phyloP scores from a whole-genome alignment of 441 rosid genomes.

The Erysimum pusillum region DNA sequence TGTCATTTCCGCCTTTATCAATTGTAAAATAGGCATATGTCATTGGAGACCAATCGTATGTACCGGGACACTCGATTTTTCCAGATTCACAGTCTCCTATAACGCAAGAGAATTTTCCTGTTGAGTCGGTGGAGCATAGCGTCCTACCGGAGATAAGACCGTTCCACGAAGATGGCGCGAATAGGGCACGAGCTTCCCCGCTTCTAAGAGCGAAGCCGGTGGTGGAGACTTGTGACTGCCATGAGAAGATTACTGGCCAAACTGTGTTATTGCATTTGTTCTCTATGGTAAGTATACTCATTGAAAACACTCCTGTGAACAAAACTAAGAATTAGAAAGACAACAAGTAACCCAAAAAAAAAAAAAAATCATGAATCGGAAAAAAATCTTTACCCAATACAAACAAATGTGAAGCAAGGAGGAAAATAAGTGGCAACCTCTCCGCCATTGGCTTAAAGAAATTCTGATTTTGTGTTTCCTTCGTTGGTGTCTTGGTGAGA shows the following conservation, averaged over 20 bases:
- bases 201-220: slow-evolving; percentile 40
- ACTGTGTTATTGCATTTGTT: neutral
- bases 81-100: slow-evolving; percentile 50
- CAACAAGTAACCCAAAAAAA: neutral
- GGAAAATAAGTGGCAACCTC: neutral
- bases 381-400: neutral
- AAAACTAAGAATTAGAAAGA: neutral
- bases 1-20: slow-evolving; percentile 34
- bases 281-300: neutral
- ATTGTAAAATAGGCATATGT: slow-evolving; percentile 17
- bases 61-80: slow-evolving; percentile 42
- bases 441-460: too few relatives aligned
- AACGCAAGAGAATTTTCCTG: slow-evolving; percentile 39
- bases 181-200: neutral
- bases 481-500: too few relatives aligned
- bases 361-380: too few relatives aligned
- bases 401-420: neutral
- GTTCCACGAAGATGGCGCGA: slow-evolving; percentile 36
- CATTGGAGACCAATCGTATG: slow-evolving; percentile 19
- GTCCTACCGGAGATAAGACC: slow-evolving; percentile 51
- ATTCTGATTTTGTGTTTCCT: too few relatives aligned
- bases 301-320: neutral
- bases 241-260: neutral
- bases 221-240: neutral
- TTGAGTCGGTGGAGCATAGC: slow-evolving; percentile 31